These are phyloP conservation scores for Castanea crenata DNA, from an alignment of 306 rosid species.

Conservation along the genomic window DNA sequence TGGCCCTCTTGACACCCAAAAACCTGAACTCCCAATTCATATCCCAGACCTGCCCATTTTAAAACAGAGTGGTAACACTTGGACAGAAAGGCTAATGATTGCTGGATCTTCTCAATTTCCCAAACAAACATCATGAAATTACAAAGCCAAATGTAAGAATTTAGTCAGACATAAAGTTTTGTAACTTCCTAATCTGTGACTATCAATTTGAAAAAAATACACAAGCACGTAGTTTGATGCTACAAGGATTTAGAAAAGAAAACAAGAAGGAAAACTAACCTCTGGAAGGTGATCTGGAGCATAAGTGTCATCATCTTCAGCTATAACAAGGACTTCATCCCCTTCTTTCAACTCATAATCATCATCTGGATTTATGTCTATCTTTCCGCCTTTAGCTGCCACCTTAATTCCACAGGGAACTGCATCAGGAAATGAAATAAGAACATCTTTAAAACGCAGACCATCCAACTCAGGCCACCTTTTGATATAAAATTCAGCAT, in stretches of 20 bases:
- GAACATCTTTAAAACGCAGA: slow-evolving; percentile 58
- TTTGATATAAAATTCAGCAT: slow-evolving; percentile 95
- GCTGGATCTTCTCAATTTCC: background rate
- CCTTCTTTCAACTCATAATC: slow-evolving; percentile 70
- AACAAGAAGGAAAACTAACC: slow-evolving; percentile 50
- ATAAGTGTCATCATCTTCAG: slow-evolving; percentile 96
- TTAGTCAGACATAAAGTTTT: slow-evolving; percentile 16
- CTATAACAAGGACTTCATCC: slow-evolving; percentile 96
- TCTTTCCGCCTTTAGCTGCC: slow-evolving; percentile 82
- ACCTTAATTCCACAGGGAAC: slow-evolving; percentile 95
- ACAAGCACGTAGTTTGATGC: slow-evolving; percentile 1
- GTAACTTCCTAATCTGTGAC: slow-evolving; percentile 11
- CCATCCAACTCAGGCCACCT: slow-evolving; percentile 87
- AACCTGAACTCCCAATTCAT: background rate
- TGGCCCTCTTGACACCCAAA: background rate
- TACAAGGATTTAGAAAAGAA: slow-evolving; percentile 17
- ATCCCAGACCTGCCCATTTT: background rate
- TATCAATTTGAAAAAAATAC: slow-evolving; percentile 14
- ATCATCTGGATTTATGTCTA: slow-evolving; percentile 84
- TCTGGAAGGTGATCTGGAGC: slow-evolving; percentile 78
- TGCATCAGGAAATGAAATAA: slow-evolving; percentile 93
- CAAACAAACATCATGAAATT: background rate
- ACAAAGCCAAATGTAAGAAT: slow-evolving; percentile 13
- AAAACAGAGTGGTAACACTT: background rate
- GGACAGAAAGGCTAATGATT: background rate